Conservation (phyloP, 2,329 filamentous ascomycete species). For the Alternaria viburni region DNA sequence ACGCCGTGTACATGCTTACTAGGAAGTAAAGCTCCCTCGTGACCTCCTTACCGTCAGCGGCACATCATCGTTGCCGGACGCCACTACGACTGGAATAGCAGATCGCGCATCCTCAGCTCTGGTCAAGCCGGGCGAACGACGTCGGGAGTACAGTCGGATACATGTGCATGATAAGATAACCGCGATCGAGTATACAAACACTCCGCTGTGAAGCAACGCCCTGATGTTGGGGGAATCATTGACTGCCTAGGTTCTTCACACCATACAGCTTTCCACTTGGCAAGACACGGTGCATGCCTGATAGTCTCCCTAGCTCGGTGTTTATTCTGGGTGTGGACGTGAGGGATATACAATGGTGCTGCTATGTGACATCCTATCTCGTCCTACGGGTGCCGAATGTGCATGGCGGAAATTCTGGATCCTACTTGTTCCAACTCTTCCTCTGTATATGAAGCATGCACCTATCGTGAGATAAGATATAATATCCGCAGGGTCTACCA, state of each 20-base stretch:
- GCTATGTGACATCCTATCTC: constrained; percentile 28
- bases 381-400: constrained; percentile 20
- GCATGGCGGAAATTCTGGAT: constrained; percentile 23
- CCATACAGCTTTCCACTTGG: not conserved
- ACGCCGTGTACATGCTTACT: not conserved
- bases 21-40: not conserved
- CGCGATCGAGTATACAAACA: not conserved
- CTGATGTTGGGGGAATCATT: not conserved
- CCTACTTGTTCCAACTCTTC: constrained; percentile 3
- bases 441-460: constrained; percentile 17
- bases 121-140: not conserved
- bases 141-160: not conserved
- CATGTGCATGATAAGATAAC: constrained; percentile 9
- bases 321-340: not conserved
- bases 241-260: not conserved
- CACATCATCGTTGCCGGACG: not conserved
- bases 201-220: not conserved
- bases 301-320: not conserved
- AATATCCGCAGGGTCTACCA: constrained; percentile 35
- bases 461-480: constrained; percentile 31
- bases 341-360: constrained; percentile 30
- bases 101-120: not conserved
- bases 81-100: constrained; percentile 6
- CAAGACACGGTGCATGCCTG: not conserved
- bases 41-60: not conserved